phyloP scores from a whole-genome alignment of 1,284 basidiomycete genomes.

The Xanthoconium separans region DNA sequence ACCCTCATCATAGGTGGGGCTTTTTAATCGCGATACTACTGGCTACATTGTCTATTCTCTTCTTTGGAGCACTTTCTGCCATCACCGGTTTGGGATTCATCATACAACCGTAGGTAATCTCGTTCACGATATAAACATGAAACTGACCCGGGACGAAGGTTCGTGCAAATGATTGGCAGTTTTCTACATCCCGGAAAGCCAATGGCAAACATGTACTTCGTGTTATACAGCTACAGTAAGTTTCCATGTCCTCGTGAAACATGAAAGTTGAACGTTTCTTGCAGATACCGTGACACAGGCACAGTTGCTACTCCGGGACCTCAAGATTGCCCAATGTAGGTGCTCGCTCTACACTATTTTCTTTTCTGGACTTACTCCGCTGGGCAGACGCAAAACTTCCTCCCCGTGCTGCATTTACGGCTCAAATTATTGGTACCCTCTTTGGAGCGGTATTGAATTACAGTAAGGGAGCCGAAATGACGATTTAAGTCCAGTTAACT shows the following conservation, averaged over 20 bases:
- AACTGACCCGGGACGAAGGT: conserved; percentile 11
- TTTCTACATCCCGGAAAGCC: conserved; percentile 63
- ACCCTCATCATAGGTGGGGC: conserved; percentile 21
- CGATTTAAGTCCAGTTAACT: background rate
- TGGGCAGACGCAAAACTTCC: conserved; percentile 56
- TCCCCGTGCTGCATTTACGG: conserved; percentile 59
- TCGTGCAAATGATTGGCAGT: conserved; percentile 60
- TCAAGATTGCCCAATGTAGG: conserved; percentile 59
- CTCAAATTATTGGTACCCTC: conserved; percentile 54
- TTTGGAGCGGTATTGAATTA: conserved; percentile 52
- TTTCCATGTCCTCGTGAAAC: background rate
- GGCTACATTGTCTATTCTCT: conserved; percentile 44
- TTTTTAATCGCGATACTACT: conserved; percentile 42
- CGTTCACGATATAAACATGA: conserved; percentile 35
- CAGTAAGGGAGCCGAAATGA: conserved; percentile 29
- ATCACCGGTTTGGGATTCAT: conserved; percentile 51
- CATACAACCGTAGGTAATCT: conserved; percentile 29
- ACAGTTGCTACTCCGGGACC: conserved; percentile 47
- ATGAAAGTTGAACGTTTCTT: conserved; percentile 1
- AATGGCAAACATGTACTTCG: conserved; percentile 56
- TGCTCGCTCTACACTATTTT: background rate
- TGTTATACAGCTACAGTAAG: conserved; percentile 50
- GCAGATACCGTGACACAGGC: conserved; percentile 46
- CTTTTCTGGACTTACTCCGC: background rate
- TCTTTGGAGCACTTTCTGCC: conserved; percentile 49